Percentiles rank a stretch among this genome's conserved stretches.
phyloP scores from a whole-genome alignment of 2,329 filamentous ascomycete genomes.

The Myriangium duriaei region DNA sequence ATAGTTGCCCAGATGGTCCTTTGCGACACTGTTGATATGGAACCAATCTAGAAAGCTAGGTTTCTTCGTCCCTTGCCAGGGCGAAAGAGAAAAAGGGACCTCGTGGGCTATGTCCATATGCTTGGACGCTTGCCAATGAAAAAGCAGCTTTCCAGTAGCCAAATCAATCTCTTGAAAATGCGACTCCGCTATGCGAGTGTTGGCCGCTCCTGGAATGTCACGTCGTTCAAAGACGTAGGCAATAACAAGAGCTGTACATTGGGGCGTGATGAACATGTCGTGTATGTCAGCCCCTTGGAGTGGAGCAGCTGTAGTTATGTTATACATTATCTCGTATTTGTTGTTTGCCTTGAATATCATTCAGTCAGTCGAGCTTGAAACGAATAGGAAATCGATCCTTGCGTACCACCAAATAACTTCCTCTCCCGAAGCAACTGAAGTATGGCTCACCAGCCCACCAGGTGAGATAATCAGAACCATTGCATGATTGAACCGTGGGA shows the following conservation, averaged over 20 bases:
- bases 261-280: constrained; percentile 30
- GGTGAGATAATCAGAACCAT: constrained; percentile 25
- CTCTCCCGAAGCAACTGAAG: constrained; percentile 24
- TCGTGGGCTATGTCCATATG: constrained; percentile 19
- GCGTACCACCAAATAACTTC: constrained; percentile 20
- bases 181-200: constrained; percentile 27
- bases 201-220: constrained; percentile 19
- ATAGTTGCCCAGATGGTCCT: constrained; percentile 38
- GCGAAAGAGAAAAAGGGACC: background rate
- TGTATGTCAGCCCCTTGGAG: constrained; percentile 30
- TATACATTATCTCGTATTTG: constrained; percentile 20
- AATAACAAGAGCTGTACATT: constrained; percentile 32
- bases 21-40: constrained; percentile 43
- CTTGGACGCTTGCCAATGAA: constrained; percentile 28
- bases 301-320: constrained; percentile 21
- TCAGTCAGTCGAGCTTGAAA: constrained; percentile 19
- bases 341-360: constrained; percentile 17
- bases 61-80: background rate
- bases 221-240: constrained; percentile 27
- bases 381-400: constrained; percentile 18
- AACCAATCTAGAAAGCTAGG: constrained; percentile 29
- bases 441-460: constrained; percentile 31
- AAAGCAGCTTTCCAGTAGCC: constrained; percentile 27
- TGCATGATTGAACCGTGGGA: constrained; percentile 14
- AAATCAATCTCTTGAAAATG: constrained; percentile 34